Evolutionary conservation across 2,329 filamentous ascomycete genomes (phyloP), one percentile per base, ranked within the genome.

Genomic region (Aspergillus sp.): DNA sequence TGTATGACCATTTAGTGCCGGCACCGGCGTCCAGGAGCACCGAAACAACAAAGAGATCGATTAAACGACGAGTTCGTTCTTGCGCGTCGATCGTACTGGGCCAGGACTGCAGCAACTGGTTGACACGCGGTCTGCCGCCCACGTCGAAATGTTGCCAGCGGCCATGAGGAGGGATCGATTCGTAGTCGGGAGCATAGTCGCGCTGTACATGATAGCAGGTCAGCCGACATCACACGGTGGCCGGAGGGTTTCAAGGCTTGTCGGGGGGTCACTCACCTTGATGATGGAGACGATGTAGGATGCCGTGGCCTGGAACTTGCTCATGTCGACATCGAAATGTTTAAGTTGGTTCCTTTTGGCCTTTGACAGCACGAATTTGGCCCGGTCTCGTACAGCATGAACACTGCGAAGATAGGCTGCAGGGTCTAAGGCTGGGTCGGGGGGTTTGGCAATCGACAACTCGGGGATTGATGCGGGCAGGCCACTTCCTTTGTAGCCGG

Each of bases 241-340:
- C 20, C 26, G 47, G 50, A 49, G 26, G 26, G 26, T 29, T 6
- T 9, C 14, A n/a, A 7, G 4, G 6, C 16, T 7, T 16, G 36
- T n/a, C 6, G 42, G 55, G 11, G 2, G 31, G 36, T 36, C 18
- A 12, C 62, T 66, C 80, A 93, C 92, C 89, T 96, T 96, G 81
- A 97, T 96, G 64, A 97, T 94, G 46, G 90, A 88, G n/a, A 94
- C 88, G 10, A 96, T 90, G 73, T 96, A 96, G 49, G 85, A 85
- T 14, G 93, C 91, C 1, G 94, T 94, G 65, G 94, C 90, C 50
- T 83, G 78, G 73, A 96, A 94, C 77, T 94, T 96, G 77, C 77
- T 78, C 83, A 93, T 87, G 75, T 97, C 93, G 52, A 96, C 92
- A 65, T 91, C 89, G 69, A 97, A 97, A 74, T 97, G 93, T 67